Conservation (phyloP, 78 protist genomes). For the Dictyostelium capitatum region DNA sequence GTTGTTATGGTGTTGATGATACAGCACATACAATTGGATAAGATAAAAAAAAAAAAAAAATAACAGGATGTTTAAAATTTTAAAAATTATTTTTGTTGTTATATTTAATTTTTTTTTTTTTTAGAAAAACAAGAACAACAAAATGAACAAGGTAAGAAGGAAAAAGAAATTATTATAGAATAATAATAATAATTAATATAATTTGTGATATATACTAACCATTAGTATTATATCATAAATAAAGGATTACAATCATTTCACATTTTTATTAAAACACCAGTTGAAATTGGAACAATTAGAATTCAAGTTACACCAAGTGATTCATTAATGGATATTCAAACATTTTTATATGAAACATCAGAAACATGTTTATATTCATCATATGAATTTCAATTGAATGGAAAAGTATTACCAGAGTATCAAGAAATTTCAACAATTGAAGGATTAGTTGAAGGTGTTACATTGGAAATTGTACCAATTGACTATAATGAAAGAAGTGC, state of each 20-base stretch:
- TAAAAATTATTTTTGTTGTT: no score
- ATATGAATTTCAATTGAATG: slow-evolving; percentile 32
- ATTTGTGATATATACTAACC: neutral
- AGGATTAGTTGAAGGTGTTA: slow-evolving; percentile 25
- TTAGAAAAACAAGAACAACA: neutral
- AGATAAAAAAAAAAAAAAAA: no score
- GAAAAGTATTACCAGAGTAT: slow-evolving; percentile 39
- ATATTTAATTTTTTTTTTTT: no score
- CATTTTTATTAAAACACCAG: slow-evolving; percentile 57
- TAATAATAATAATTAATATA: no score
- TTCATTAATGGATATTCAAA: slow-evolving; percentile 65
- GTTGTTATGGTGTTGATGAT: no score
- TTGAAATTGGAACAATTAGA: slow-evolving; percentile 56
- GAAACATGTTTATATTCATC: slow-evolving; percentile 73
- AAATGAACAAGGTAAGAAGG: neutral
- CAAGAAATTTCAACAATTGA: slow-evolving; percentile 18
- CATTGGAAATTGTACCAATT: slow-evolving; percentile 44
- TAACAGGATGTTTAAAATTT: no score
- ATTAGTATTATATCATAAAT: neutral
- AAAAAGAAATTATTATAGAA: neutral
- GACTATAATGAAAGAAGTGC: slow-evolving; percentile 74
- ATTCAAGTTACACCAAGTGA: slow-evolving; percentile 37
- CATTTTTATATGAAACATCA: slow-evolving; percentile 65
- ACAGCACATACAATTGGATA: no score
- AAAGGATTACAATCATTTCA: neutral